phyloP scores from a whole-genome alignment of 2,329 filamentous ascomycete genomes.

The Sclerotinia trifoliorum region DNA sequence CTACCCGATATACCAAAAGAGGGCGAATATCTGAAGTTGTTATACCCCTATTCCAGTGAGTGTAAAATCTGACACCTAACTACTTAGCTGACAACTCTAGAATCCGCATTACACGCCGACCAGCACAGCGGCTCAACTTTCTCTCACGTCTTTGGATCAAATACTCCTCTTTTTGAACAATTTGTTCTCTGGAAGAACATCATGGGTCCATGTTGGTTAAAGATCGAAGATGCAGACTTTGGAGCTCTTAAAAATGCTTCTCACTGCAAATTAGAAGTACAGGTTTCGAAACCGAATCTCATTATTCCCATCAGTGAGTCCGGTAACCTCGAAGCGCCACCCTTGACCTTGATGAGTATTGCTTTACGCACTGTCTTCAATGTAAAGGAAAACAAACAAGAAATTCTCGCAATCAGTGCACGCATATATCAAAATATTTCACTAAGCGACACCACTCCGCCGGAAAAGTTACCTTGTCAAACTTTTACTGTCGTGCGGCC shows the following conservation, averaged over 20 bases:
- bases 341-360: constrained; percentile 93
- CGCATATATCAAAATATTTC: constrained; percentile 90
- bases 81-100: constrained; percentile 40
- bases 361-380: constrained; percentile 87
- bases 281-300: constrained; percentile 73
- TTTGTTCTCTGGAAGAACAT: constrained; percentile 99
- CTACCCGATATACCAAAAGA: constrained; percentile 83
- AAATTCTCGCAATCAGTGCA: constrained; percentile 87
- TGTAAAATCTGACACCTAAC: constrained; percentile 22
- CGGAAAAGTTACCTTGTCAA: constrained; percentile 83
- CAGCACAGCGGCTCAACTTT: constrained; percentile 76
- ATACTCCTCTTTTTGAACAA: constrained; percentile 93
- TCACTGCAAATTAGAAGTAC: constrained; percentile 93
- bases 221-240: constrained; percentile 83
- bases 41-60: constrained; percentile 86
- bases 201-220: constrained; percentile 98
- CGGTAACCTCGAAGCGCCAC: constrained; percentile 79
- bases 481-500: constrained; percentile 92
- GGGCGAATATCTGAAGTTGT: constrained; percentile 87
- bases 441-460: constrained; percentile 81
- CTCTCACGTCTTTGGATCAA: constrained; percentile 89
- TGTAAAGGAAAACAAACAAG: constrained; percentile 89
- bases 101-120: constrained; percentile 69
- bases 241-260: constrained; percentile 84
- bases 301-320: constrained; percentile 72